Evolutionary conservation across 2,329 filamentous ascomycete genomes (phyloP).

Genomic region (Botryotinia convoluta): DNA sequence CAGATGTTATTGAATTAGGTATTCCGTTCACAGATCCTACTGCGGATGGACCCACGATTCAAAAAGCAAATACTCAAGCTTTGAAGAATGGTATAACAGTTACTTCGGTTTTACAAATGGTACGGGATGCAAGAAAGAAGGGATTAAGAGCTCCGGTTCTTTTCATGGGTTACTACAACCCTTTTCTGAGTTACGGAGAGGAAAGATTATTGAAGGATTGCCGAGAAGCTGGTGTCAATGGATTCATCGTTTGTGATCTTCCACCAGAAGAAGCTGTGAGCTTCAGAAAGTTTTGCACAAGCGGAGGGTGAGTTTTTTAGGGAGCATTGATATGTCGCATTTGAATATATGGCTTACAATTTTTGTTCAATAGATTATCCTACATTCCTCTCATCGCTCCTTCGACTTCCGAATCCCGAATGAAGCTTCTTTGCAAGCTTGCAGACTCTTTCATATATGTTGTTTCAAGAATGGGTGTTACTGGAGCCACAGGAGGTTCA

Average conservation of each 20-base stretch:
- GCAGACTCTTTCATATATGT: constrained; percentile 99
- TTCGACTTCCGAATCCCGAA: constrained; percentile 84
- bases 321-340: not conserved
- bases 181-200: constrained; percentile 89
- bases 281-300: constrained; percentile 81
- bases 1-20: constrained; percentile 92
- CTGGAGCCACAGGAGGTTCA: constrained; percentile 73
- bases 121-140: constrained; percentile 71
- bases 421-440: constrained; percentile 94
- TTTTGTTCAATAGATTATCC: constrained; percentile 59
- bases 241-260: constrained; percentile 94
- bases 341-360: constrained; percentile 20
- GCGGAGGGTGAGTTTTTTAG: constrained; percentile 58
- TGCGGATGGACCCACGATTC: constrained; percentile 94
- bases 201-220: constrained; percentile 83
- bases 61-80: constrained; percentile 89
- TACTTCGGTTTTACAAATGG: constrained; percentile 74
- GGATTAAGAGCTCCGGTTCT: constrained; percentile 81
- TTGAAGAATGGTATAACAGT: constrained; percentile 87
- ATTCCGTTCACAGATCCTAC: constrained; percentile 98
- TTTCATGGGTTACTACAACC: constrained; percentile 99
- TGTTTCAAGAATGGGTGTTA: constrained; percentile 95
- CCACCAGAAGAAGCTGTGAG: constrained; percentile 93
- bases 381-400: constrained; percentile 98
- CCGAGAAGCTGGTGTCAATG: constrained; percentile 81